phyloP scores from a whole-genome alignment of 176 grass and related monocot genomes.

The Oryza nivara region DNA sequence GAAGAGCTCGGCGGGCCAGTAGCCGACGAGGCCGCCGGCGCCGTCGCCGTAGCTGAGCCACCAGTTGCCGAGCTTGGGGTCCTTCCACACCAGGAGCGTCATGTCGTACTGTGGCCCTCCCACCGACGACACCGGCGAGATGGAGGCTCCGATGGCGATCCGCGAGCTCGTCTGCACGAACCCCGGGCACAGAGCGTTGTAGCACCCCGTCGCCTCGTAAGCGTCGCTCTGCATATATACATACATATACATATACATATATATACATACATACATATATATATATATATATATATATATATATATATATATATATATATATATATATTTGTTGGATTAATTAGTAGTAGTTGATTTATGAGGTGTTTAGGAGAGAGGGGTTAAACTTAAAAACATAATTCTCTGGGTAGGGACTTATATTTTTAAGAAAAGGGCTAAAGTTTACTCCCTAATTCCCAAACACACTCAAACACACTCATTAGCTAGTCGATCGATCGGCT shows the following conservation, averaged over 20 bases:
- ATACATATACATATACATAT: no score
- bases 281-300: no score
- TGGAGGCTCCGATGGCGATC: constrained; percentile 91
- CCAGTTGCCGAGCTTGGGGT: constrained; percentile 93
- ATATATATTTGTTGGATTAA: no score
- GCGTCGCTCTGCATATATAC: constrained; percentile 65
- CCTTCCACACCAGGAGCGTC: constrained; percentile 98
- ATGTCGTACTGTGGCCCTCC: constrained; percentile 81
- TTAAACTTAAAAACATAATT: no score
- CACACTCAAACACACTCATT: no score
- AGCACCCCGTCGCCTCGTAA: constrained; percentile 91
- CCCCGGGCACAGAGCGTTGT: constrained; percentile 87
- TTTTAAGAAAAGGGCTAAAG: no score
- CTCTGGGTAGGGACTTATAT: no score
- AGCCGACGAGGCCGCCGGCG: constrained; percentile 66
- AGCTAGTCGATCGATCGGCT: not conserved
- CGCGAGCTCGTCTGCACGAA: constrained; percentile 84
- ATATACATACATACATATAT: no score
- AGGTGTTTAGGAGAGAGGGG: no score
- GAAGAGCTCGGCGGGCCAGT: constrained; percentile 94
- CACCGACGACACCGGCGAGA: constrained; percentile 66
- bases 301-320: no score
- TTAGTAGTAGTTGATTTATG: no score
- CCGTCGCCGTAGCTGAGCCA: constrained; percentile 86
- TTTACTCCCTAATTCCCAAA: no score